A percentile compares a stretch with the other conserved stretches of the same genome.
These are phyloP conservation scores for Massospora cicadina DNA, from an alignment of 371 early-diverging fungal species.

Conservation along the genomic window DNA sequence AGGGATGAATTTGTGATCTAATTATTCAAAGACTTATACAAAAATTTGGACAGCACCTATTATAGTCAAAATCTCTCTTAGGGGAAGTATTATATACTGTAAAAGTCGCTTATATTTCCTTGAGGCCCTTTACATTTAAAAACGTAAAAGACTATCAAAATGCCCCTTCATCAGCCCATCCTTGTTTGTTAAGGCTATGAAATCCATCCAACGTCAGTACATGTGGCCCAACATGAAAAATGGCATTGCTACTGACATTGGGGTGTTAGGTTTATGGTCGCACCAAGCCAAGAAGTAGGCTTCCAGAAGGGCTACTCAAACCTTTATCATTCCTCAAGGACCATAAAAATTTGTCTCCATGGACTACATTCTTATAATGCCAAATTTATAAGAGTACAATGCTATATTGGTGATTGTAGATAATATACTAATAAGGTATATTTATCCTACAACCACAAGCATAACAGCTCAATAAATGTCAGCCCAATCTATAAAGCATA, in stretches of 20 bases:
- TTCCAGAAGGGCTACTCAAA: not conserved
- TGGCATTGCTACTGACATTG: not conserved
- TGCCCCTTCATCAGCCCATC: not conserved
- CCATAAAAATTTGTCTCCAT: not conserved
- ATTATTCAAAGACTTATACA: too few relatives aligned
- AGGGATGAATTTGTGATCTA: too few relatives aligned
- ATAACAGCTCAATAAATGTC: not conserved
- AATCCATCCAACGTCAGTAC: not conserved
- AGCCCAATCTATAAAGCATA: not conserved
- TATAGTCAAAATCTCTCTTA: not conserved
- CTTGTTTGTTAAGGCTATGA: not conserved
- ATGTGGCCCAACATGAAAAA: not conserved
- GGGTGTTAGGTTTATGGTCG: not conserved
- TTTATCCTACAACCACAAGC: not conserved
- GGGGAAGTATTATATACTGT: not conserved
- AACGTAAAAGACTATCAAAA: not conserved
- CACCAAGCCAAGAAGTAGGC: not conserved
- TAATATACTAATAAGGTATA: not conserved
- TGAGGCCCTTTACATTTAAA: not conserved
- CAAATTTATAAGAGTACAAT: not conserved
- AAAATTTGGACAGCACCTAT: not conserved
- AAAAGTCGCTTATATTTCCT: not conserved
- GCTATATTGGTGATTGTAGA: not conserved
- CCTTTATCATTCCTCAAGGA: not conserved
- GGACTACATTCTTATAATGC: not conserved